phyloP scores from a whole-genome alignment of 2,329 filamentous ascomycete genomes.

The Cercospora citrullina region DNA sequence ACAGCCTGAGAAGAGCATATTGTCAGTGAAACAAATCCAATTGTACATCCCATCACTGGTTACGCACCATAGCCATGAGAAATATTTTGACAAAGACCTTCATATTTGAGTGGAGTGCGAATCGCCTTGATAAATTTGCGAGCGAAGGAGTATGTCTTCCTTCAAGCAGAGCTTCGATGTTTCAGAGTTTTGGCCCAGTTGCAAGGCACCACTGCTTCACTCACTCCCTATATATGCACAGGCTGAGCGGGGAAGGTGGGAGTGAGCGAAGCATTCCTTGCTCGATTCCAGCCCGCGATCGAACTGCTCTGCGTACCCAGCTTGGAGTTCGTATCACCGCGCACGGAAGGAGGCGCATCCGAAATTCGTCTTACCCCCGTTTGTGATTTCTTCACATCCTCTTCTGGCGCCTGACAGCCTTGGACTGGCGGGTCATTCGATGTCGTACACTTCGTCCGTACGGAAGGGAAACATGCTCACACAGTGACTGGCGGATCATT shows the following conservation, averaged over 20 bases:
- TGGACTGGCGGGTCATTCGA: not conserved
- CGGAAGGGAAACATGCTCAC: not conserved
- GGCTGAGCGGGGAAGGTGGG: not conserved
- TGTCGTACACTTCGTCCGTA: not conserved
- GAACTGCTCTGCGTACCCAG: not conserved
- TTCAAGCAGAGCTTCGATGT: not conserved
- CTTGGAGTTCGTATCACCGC: not conserved
- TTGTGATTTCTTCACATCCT: not conserved
- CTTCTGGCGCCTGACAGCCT: not conserved
- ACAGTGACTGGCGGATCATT: not conserved
- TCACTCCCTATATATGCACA: not conserved
- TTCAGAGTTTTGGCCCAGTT: not conserved
- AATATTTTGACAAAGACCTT: not conserved
- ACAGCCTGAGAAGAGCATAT: not conserved
- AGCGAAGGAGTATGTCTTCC: not conserved
- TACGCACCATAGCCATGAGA: not conserved
- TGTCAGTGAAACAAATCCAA: too few relatives aligned
- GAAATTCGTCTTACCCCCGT: not conserved
- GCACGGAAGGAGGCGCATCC: not conserved
- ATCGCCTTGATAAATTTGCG: not conserved
- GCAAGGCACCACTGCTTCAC: not conserved
- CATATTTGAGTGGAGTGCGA: not conserved
- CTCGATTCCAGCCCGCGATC: not conserved
- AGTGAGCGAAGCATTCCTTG: not conserved
- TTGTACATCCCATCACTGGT: too few relatives aligned